Evolutionary conservation across 331 rosid species (phyloP), one percentile per base, ranked within the genome.

Genomic region (Malus hybrid): DNA sequence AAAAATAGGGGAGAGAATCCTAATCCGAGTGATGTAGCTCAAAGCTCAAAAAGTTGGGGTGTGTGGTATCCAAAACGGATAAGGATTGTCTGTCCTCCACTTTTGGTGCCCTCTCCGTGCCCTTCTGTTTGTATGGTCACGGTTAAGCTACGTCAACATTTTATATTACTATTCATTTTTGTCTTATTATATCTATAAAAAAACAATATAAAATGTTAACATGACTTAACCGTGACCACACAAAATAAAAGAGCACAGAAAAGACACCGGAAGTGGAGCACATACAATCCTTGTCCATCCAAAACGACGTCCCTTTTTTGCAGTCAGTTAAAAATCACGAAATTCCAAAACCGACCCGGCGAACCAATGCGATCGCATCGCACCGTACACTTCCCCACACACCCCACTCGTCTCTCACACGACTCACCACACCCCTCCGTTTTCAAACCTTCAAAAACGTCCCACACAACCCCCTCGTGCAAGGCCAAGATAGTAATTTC

Each of bases 401-500:
- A 36, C 48, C 69, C 27, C 48, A 20, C 55, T 48, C 76, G 6
- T 34, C 76, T 16, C 59, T 62, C 68, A 27, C 60, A 42, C 69
- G 13, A 65, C 44, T 65, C 7, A 65, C 22, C 14, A 16, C 46
- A 5, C 46, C 46, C 66, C 32, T 12, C 66, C 66, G 9, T n/a
- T 56, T 63, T 54, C 62, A 50, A 16, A 16, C 56, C 56, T 16
- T 16, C 56, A 33, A 73, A 16, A 75, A 68, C 63, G 81, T 71
- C 76, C 61, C 59, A 78, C 86, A 85, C 83, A 68, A 81, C 3
- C 71, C 81, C 62, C 63, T 16, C 10, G 0, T 61, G 78, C 3
- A 57, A 57, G 29, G 64, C 5, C 6, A 57, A 57, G 28, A 22
- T 0, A 4, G 29, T 57, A 57, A 57, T 39, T 39, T 39, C 46